These are phyloP conservation scores for Ajuga chamaepitys DNA, from an alignment of 257 asterid species.

Conservation along the genomic window DNA sequence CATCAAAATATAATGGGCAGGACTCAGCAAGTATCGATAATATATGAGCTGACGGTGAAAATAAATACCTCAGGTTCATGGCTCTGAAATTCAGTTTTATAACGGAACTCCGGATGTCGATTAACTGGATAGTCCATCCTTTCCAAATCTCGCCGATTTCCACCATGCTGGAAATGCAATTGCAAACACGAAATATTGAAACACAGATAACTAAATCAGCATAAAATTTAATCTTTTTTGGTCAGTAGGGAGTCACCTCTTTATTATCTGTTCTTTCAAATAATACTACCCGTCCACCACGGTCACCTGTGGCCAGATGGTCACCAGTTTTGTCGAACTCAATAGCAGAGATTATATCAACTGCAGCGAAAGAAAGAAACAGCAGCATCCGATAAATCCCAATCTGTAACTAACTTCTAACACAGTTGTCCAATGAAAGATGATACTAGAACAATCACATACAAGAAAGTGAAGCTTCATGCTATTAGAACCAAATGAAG, in stretches of 20 bases:
- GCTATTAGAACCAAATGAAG: background rate
- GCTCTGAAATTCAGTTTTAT: conserved; percentile 90
- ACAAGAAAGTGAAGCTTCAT: background rate
- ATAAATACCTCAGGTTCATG: conserved; percentile 85
- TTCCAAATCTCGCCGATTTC: conserved; percentile 64
- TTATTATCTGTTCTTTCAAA: conserved; percentile 69
- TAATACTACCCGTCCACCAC: conserved; percentile 90
- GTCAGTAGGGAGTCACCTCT: conserved; percentile 41
- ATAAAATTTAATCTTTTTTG: conserved; percentile 10
- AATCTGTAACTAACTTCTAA: background rate
- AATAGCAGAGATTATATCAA: conserved; percentile 74
- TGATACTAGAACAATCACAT: background rate
- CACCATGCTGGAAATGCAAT: conserved; percentile 42
- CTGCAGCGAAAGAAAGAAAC: conserved; percentile 39
- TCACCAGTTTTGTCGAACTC: conserved; percentile 78
- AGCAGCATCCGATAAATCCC: conserved; percentile 3
- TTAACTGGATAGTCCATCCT: conserved; percentile 47
- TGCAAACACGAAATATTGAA: conserved; percentile 1
- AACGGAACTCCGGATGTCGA: conserved; percentile 83
- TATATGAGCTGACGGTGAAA: background rate
- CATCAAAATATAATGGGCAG: background rate
- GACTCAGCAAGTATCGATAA: background rate
- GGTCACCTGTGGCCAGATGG: conserved; percentile 88
- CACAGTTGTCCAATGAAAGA: background rate
- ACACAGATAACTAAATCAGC: conserved; percentile 6